phyloP scores from a whole-genome alignment of 2,329 filamentous ascomycete species.

The Fusarium secorum region DNA sequence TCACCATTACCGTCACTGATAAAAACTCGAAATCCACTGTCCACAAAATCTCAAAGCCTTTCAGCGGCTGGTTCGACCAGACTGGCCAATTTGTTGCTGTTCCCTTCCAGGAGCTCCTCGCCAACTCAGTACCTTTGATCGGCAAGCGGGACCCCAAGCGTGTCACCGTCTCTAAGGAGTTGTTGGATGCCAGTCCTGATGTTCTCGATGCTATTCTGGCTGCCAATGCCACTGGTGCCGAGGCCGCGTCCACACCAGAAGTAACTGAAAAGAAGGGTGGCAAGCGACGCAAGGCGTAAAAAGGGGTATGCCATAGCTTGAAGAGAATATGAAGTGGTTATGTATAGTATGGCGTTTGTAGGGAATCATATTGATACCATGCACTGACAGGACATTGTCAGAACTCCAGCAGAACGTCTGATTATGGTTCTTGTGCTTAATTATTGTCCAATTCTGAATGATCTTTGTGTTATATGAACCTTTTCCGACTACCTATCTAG shows the following conservation, averaged over 20 bases:
- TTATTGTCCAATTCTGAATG: background rate
- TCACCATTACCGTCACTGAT: slow-evolving; percentile 67
- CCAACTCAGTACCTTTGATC: slow-evolving; percentile 70
- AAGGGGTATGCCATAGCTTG: background rate
- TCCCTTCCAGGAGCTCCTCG: slow-evolving; percentile 82
- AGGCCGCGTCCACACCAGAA: slow-evolving; percentile 44
- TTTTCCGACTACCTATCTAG: background rate
- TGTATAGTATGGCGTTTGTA: slow-evolving; percentile 31
- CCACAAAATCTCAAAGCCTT: slow-evolving; percentile 67
- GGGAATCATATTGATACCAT: slow-evolving; percentile 19
- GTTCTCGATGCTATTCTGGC: slow-evolving; percentile 59
- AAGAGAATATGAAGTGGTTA: slow-evolving; percentile 3
- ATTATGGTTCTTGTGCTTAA: background rate
- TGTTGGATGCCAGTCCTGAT: slow-evolving; percentile 53
- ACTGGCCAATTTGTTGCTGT: slow-evolving; percentile 74
- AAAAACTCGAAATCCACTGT: slow-evolving; percentile 52
- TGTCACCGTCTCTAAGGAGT: slow-evolving; percentile 50
- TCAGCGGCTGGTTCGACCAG: slow-evolving; percentile 79
- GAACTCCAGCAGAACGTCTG: background rate
- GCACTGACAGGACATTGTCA: background rate
- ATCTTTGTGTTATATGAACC: background rate
- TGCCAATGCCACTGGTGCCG: slow-evolving; percentile 43
- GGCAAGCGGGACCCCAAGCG: slow-evolving; percentile 71
- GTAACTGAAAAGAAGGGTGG: slow-evolving; percentile 51
- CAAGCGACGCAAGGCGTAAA: slow-evolving; percentile 57